phyloP scores from a whole-genome alignment of 495 filamentous ascomycete species.

The Penicillium salamii region DNA sequence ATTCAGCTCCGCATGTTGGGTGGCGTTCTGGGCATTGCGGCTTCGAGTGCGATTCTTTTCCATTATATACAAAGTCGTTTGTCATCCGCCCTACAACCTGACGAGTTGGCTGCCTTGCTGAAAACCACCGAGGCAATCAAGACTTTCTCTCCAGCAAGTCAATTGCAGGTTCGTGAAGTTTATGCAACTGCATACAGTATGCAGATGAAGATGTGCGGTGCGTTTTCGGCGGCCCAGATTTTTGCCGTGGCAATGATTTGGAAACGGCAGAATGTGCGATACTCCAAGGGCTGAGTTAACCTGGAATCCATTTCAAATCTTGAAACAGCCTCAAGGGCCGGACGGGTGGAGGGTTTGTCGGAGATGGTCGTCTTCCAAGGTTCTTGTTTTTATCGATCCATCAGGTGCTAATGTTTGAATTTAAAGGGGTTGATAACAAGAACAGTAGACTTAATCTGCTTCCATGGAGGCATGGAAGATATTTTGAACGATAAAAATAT shows the following conservation, averaged over 20 bases:
- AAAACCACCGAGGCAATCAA: slow-evolving; percentile 9
- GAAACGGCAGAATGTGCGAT: slow-evolving; percentile 9
- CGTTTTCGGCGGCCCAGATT: slow-evolving; percentile 19
- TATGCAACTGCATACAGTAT: slow-evolving; percentile 25
- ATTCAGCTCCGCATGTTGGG: slow-evolving; percentile 27
- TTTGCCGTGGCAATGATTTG: slow-evolving; percentile 16
- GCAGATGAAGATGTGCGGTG: slow-evolving; percentile 28
- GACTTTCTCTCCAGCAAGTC: slow-evolving; percentile 6
- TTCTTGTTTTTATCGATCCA: too few relatives aligned
- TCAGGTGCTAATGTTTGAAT: too few relatives aligned
- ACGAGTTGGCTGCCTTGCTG: slow-evolving; percentile 10
- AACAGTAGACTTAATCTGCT: too few relatives aligned
- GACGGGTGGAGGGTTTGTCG: too few relatives aligned
- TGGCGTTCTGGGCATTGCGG: slow-evolving; percentile 27
- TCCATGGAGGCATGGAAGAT: too few relatives aligned
- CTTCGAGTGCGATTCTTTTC: slow-evolving; percentile 22
- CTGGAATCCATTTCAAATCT: neutral
- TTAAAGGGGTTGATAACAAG: too few relatives aligned
- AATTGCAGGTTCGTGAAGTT: slow-evolving; percentile 12
- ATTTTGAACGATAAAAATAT: too few relatives aligned
- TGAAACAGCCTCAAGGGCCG: too few relatives aligned
- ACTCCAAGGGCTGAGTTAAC: neutral
- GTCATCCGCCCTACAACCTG: neutral
- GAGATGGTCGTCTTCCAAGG: too few relatives aligned
- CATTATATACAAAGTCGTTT: slow-evolving; percentile 16